These are phyloP conservation scores for Annona cherimola DNA, from an alignment of 164 flowering plant species.

Conservation along the genomic window DNA sequence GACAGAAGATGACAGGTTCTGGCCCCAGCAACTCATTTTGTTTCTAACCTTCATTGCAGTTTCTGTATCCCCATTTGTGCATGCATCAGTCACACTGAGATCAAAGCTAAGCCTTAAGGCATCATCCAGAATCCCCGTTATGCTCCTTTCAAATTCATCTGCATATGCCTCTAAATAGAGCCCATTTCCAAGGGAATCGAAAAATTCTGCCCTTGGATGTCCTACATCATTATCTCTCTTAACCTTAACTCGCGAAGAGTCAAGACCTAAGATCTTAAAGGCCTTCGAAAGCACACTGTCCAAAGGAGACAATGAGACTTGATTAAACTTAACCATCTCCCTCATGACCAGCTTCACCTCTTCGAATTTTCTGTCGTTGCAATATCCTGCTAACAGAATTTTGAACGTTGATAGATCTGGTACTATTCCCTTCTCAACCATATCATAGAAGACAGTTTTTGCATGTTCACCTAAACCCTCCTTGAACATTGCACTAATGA, in stretches of 20 bases:
- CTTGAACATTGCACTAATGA: conserved; percentile 57
- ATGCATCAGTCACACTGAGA: conserved; percentile 34
- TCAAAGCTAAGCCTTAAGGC: conserved; percentile 58
- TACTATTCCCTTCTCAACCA: conserved; percentile 46
- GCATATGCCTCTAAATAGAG: conserved; percentile 71
- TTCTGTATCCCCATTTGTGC: conserved; percentile 29
- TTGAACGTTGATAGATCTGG: conserved; percentile 47
- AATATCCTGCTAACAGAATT: conserved; percentile 83
- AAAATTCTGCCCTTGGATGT: conserved; percentile 56
- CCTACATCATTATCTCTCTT: conserved; percentile 64
- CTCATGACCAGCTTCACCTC: conserved; percentile 47
- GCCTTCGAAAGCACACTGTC: conserved; percentile 59
- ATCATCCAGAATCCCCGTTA: conserved; percentile 45
- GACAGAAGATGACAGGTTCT: conserved; percentile 45
- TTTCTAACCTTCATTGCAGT: conserved; percentile 38
- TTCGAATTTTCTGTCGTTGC: conserved; percentile 58
- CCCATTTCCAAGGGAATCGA: conserved; percentile 87
- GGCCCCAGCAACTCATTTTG: conserved; percentile 55
- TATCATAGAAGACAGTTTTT: conserved; percentile 47
- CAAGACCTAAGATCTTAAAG: conserved; percentile 51
- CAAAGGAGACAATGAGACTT: conserved; percentile 31
- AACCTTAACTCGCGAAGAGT: conserved; percentile 46
- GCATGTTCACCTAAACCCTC: conserved; percentile 60
- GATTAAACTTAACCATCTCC: conserved; percentile 46
- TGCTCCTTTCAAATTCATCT: conserved; percentile 49